These are phyloP conservation scores for Agaricus subrufescens DNA, from an alignment of 768 basidiomycete species.

Conservation along the genomic window DNA sequence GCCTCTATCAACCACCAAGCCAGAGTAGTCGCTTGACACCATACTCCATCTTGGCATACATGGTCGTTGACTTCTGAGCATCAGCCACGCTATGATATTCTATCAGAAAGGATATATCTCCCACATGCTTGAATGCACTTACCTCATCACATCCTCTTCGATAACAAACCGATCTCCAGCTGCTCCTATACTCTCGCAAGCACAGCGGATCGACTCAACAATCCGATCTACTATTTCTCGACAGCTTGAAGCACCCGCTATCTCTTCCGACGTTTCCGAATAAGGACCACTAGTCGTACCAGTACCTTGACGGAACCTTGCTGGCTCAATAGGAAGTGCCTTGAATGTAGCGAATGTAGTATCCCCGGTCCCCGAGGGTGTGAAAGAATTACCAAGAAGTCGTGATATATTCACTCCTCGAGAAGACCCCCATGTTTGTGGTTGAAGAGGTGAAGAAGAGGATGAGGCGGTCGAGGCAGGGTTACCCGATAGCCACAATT, in stretches of 20 bases:
- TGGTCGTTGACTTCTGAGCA: slow-evolving; percentile 78
- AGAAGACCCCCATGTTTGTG: slow-evolving; percentile 3
- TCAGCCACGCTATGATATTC: slow-evolving; percentile 58
- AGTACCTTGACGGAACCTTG: slow-evolving; percentile 42
- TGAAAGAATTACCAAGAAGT: slow-evolving; percentile 24
- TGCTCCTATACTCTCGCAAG: slow-evolving; percentile 60
- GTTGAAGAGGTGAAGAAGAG: slow-evolving; percentile 11
- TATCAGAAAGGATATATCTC: not conserved
- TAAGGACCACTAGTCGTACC: slow-evolving; percentile 39
- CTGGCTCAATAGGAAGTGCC: slow-evolving; percentile 68
- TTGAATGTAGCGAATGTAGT: slow-evolving; percentile 73
- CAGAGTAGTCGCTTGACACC: slow-evolving; percentile 87
- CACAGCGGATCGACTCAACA: slow-evolving; percentile 62
- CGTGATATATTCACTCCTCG: slow-evolving; percentile 24
- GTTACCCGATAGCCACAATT: slow-evolving; percentile 26
- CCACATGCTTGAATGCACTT: slow-evolving; percentile 18
- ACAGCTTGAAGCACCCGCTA: slow-evolving; percentile 61
- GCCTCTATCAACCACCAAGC: slow-evolving; percentile 59
- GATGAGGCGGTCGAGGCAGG: slow-evolving; percentile 15
- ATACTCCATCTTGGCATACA: slow-evolving; percentile 92
- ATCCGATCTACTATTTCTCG: slow-evolving; percentile 73
- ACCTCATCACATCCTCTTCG: slow-evolving; percentile 80
- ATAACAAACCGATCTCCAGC: slow-evolving; percentile 45
- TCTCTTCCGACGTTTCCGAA: slow-evolving; percentile 57
- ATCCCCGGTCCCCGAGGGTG: slow-evolving; percentile 20